Base-by-base conservation (phyloP, 805 yeast species). In the Wickerhamiella australiensis region DNA sequence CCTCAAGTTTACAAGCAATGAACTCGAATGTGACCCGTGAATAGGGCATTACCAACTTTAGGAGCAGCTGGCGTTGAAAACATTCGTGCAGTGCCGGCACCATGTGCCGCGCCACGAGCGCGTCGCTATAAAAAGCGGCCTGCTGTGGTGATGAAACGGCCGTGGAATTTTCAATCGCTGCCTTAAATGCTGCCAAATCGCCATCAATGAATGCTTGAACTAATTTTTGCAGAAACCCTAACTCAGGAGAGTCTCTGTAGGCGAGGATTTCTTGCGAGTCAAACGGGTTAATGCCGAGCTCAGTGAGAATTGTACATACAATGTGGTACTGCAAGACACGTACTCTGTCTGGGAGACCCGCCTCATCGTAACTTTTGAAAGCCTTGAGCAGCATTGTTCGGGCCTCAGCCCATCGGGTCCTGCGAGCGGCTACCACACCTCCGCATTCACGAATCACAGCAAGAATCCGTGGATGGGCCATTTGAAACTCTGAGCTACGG, bases 401-500 rank as follows among this genome's bases (percentile, higher is more conserved):
- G 0, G 85, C 86, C 45, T 62, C 63, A 29, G 73, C 77, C 68
- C 74, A 84, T 53, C 78, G 75, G 12, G 73, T 46, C 22, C 44
- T 26, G 52, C 74, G 69, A 72, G 83, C 78, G 46, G 75, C 73
- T 54, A 84, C 71, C 48, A 77, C 73, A 2, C 87, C 94, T 0
- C 86, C 85, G 55, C 85, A 79, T 61, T 84, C 90, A 53, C 77
- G 73, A 22, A 85, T 74, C n/a, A 80, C 74, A 1, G 90, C 95
- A 62, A 79, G 68, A 23, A 82, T 78, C 44, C 74, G 69, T 1
- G 94, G 87, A 58, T 85, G 94, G 1, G 87, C 82, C 2, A 82
- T 79, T 18, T 49, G 52, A 18, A 26, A 27, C 11, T 35, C 26
- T 2, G 49, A 15, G 7, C 49, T 40, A 5, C 79, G 68, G 6